Evolutionary conservation across 2,329 filamentous ascomycete species (phyloP), one percentile per base, ranked within the genome.

Genomic region (Fusarium sp.): DNA sequence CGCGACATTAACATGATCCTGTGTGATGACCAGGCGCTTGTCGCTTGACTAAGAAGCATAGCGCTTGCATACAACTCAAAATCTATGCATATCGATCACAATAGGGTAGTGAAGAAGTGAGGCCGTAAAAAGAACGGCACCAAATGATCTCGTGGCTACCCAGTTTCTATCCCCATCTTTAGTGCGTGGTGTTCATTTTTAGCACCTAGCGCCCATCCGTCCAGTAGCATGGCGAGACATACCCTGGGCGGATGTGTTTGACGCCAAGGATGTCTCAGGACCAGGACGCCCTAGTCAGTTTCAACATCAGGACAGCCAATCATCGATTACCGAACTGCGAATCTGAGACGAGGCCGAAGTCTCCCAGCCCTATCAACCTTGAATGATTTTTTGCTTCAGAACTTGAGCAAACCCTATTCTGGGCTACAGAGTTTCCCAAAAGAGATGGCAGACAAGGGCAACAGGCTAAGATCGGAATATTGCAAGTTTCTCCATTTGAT

Each of bases 271-370:
- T 43, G 67, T 70, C 63, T 70, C 67, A 70, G 64, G 67, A 49
- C 42, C 51, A 48, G 68, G 46, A 27, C 55, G 21, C 56, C 67
- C 65, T 62, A 67, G 60, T 60, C 41, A 59, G 72, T 74, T 74
- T 74, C 72, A 74, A 61, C 63, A 60, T 74, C 67, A 74, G 72
- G 72, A 47, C 67, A 63, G 51, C 72, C 67, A 73, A 54, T 73
- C 53, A 56, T 27, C n/a, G 43, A 4, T 29, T 40, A 20, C 40
- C 21, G 11, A 35, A 25, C 31, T 33, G 39, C 18, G 21, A 48
- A 52, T 69, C 71, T 70, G 69, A 72, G 63, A 72, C 71, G 50
- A 33, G 14, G 14, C 53, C 41, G 51, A 43, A 43, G 40, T 33
- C 33, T 52, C 55, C 45, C 63, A 61, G 50, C 57, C 66, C 55